Conservation (phyloP, 768 basidiomycete species). For the Leccinellum luteum region DNA sequence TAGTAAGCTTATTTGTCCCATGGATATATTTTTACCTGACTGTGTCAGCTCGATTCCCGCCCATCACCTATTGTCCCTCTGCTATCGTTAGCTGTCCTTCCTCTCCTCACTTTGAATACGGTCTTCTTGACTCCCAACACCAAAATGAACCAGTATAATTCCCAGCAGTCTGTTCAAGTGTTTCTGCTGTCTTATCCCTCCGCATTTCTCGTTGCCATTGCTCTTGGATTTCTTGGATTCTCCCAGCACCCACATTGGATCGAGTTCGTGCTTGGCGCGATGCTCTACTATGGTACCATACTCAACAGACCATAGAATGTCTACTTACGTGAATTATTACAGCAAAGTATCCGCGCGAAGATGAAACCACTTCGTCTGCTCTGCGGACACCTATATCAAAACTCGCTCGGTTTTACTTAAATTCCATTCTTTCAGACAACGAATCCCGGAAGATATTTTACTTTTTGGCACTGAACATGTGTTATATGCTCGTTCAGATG, state of each 20-base stretch:
- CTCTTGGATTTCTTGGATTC: constrained; percentile 63
- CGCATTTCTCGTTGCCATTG: constrained; percentile 44
- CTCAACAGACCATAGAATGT: not conserved
- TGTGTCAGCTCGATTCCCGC: constrained; percentile 47
- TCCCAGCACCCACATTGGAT: constrained; percentile 56
- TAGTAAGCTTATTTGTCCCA: constrained; percentile 43
- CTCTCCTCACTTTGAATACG: constrained; percentile 58
- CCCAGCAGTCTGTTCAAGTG: constrained; percentile 52
- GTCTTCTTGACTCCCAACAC: constrained; percentile 60
- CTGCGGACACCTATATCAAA: constrained; percentile 54
- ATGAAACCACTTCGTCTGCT: constrained; percentile 40
- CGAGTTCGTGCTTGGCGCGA: constrained; percentile 54
- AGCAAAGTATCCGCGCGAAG: constrained; percentile 54
- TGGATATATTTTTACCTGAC: constrained; percentile 6
- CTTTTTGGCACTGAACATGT: constrained; percentile 91
- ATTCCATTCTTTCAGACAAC: constrained; percentile 85
- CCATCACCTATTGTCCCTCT: constrained; percentile 54
- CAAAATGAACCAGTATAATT: constrained; percentile 43
- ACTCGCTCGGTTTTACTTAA: constrained; percentile 69
- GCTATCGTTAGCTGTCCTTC: constrained; percentile 54
- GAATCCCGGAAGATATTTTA: constrained; percentile 97
- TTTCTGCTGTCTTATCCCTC: constrained; percentile 59
- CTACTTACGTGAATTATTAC: constrained; percentile 7
- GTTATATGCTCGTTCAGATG: constrained; percentile 97
- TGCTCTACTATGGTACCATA: constrained; percentile 64